Evolutionary conservation across 2,329 filamentous ascomycete genomes (phyloP), one percentile per base, ranked within the genome.

Genomic region (Nigrospora oryzae): DNA sequence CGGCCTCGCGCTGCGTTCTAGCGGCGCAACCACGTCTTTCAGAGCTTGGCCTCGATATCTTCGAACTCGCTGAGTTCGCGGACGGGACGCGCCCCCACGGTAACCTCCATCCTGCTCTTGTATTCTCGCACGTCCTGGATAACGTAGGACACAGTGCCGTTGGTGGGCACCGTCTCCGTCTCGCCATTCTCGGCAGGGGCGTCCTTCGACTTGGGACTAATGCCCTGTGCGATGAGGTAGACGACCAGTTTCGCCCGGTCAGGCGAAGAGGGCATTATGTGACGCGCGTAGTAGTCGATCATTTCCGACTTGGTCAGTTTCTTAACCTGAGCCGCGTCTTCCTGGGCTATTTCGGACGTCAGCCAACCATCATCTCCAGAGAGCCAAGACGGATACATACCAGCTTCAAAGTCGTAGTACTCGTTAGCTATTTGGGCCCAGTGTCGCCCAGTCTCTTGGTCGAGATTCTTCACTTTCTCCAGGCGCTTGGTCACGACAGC

Each of bases 401-500:
- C 80, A 60, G 86, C 81, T 57, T 89, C 76, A 64, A 97, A 98
- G 63, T 96, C 89, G 62, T 90, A 94, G 53, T 84, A 87, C 60
- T 96, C 90, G 43, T 77, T 85, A 42, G 80, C 78, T 53, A 98
- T 88, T 57, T 96, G 88, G 42, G 74, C 75, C 90, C 89, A 95
- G 60, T 94, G 84, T 38, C 88, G 77, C 45, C 74, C 77, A 5
- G 83, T 89, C 67, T 98, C 93, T 52, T 91, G 85, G 48, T 83
- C 79, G 39, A 98, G 70, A 53, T 96, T 97, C 74, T 95, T 95
- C 55, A 95, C 65, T 64, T 94, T 95, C 67, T 97, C 90, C 17
- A 95, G 70, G 14, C 88, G 74, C 67, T 89, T 89, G 60, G 86
- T 88, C 57, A 96, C 82, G 36, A 97, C 72, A 57, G 89, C 94